These are phyloP conservation scores for Trapa bicornis DNA, from an alignment of 345 rosid genomes.

Conservation along the genomic window DNA sequence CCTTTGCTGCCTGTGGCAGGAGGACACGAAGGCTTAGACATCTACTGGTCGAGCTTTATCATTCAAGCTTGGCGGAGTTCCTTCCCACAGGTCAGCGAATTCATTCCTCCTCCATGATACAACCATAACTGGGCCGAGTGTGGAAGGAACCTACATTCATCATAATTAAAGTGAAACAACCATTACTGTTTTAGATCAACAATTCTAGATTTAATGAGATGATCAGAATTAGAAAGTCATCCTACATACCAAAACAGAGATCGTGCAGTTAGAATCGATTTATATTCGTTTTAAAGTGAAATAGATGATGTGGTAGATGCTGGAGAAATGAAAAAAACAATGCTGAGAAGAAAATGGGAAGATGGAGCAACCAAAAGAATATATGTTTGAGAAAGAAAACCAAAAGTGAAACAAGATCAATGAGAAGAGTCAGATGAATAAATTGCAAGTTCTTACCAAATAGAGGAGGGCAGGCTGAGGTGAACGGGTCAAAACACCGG, in stretches of 20 bases:
- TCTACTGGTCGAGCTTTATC: conserved; percentile 69
- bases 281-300: too few species aligned
- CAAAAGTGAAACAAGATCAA: not conserved
- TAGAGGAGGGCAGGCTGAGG: conserved; percentile 96
- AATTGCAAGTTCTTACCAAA: conserved; percentile 38
- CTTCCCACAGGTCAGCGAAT: conserved; percentile 84
- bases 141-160: conserved; percentile 64
- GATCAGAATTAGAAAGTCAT: not conserved
- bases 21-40: conserved; percentile 25
- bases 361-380: too few species aligned
- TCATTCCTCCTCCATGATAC: conserved; percentile 76
- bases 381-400: not conserved
- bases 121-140: conserved; percentile 75
- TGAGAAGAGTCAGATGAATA: not conserved
- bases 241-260: too few species aligned
- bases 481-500: conserved; percentile 69
- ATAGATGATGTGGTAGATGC: too few species aligned
- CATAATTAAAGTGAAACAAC: not conserved
- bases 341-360: too few species aligned
- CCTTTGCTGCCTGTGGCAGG: not conserved
- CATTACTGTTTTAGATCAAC: too few species aligned
- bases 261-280: too few species aligned
- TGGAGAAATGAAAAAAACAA: too few species aligned
- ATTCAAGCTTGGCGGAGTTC: conserved; percentile 27
- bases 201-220: not conserved